phyloP scores from a whole-genome alignment of 177 flowering plant species.

The Telopea speciosissima region DNA sequence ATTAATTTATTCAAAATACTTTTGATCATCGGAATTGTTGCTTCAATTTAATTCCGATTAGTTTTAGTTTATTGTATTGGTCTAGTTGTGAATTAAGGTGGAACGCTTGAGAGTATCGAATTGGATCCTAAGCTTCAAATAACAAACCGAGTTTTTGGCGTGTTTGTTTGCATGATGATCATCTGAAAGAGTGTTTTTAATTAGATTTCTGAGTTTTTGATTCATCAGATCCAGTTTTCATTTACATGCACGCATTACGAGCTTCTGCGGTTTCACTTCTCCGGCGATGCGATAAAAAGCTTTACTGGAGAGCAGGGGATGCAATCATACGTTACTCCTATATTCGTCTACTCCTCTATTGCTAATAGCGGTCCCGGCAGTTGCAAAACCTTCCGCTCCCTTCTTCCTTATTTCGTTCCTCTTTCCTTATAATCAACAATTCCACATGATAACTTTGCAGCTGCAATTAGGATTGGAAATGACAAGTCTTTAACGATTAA shows the following conservation, averaged over 20 bases:
- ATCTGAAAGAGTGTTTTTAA: neutral
- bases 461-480: neutral
- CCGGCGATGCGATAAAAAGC: neutral
- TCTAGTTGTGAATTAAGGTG: conserved; percentile 8
- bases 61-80: neutral
- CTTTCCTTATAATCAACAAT: no score
- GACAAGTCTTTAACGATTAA: neutral
- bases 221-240: conserved; percentile 15
- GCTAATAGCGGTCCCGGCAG: no score
- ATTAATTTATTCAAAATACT: neutral
- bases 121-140: conserved; percentile 19
- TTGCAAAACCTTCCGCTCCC: no score
- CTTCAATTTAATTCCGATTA: neutral
- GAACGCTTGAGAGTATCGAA: conserved; percentile 11
- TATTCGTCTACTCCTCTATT: neutral
- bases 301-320: neutral
- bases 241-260: neutral
- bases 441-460: neutral
- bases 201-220: conserved; percentile 8
- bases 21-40: neutral
- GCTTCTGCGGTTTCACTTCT: neutral
- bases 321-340: neutral
- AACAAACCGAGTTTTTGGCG: neutral
- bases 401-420: neutral
- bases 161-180: conserved; percentile 6